Base-by-base conservation (phyloP, 2,329 filamentous ascomycete genomes). In the Aspergillus unguis region DNA sequence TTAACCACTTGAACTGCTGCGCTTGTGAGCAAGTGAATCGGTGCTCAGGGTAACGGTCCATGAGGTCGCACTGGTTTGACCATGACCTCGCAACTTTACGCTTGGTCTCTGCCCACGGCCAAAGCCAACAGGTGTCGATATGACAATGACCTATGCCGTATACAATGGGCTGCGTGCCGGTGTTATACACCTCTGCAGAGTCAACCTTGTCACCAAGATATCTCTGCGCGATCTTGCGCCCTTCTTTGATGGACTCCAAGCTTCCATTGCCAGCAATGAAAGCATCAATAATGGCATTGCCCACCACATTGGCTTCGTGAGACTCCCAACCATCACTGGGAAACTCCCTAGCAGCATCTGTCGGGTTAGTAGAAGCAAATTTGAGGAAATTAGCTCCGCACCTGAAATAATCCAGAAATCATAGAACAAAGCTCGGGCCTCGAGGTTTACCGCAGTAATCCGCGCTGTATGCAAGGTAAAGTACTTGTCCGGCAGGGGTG, bases 1-100 rank as follows among this genome's bases (percentile, higher is more conserved):
- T 91, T 29, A 97, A 80, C 94, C 94, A 99, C 72, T 96, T 96
- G 80, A 90, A 99, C 70, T 99, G 94, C 69, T 99, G 94, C 17
- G 92, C 94, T 68, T 96, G 91, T 0, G 92, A 96, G 66, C 88
- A 91, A 48, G 88, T 85, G 76, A 99, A 99, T 43, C 90, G 85
- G 65, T 95, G 86, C 74, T 99, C 94, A 0, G 92, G 90, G 60
- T 97, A 99, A 32, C 89, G 84, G 56, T 99, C 94, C 81, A 99
- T 90, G 63, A 99, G 77, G 65, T 96, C 87, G 71, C 92, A 96
- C 71, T 99, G 94, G 69, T 90, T 97, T 1, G 90, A 92, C 94
- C 94, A 99, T 7, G 92, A 96, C 42, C 94, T 85, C 23, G 87
- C 92, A 29, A 97, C 87, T 77, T 99, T 99, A 65, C 94, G 88